phyloP scores from a whole-genome alignment of 2,329 filamentous ascomycete species.

The Coniochaeta sp. region DNA sequence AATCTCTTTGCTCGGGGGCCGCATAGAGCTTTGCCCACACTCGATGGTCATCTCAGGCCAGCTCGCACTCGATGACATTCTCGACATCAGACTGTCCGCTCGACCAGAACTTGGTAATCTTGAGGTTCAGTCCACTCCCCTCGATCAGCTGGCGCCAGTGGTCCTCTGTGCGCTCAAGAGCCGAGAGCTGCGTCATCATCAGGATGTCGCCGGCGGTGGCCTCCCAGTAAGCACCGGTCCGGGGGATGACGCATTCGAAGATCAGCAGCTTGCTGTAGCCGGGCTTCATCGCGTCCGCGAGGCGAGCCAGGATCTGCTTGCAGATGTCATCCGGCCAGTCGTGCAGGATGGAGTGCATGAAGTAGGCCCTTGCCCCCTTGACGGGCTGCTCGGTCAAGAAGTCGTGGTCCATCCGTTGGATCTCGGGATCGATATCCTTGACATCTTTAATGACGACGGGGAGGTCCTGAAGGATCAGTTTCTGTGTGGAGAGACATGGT shows the following conservation, averaged over 20 bases:
- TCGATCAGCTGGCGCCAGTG: conserved; percentile 5
- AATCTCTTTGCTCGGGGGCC: too few relatives aligned
- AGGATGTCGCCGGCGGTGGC: conserved; percentile 19
- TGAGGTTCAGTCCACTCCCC: conserved; percentile 1
- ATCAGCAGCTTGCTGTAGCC: conserved; percentile 26
- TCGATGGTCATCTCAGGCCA: not conserved
- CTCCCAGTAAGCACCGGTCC: conserved; percentile 20
- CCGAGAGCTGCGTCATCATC: conserved; percentile 17
- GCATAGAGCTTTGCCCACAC: too few relatives aligned
- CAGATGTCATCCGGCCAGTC: conserved; percentile 21
- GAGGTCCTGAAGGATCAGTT: conserved; percentile 17
- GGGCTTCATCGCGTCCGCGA: conserved; percentile 20
- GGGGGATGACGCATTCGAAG: conserved; percentile 23
- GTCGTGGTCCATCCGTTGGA: conserved; percentile 8
- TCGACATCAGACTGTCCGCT: not conserved
- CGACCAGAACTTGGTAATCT: conserved; percentile 1
- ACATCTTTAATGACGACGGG: conserved; percentile 8
- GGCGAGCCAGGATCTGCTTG: conserved; percentile 15
- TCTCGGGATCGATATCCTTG: conserved; percentile 4
- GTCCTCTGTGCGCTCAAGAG: conserved; percentile 3
- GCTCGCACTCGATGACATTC: conserved; percentile 2
- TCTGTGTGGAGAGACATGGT: not conserved
- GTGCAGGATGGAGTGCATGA: conserved; percentile 18
- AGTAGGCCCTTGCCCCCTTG: conserved; percentile 17
- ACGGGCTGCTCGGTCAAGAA: conserved; percentile 12